These are phyloP conservation scores for Polyporus tsugae DNA, from an alignment of 1,284 basidiomycete species.

Conservation along the genomic window DNA sequence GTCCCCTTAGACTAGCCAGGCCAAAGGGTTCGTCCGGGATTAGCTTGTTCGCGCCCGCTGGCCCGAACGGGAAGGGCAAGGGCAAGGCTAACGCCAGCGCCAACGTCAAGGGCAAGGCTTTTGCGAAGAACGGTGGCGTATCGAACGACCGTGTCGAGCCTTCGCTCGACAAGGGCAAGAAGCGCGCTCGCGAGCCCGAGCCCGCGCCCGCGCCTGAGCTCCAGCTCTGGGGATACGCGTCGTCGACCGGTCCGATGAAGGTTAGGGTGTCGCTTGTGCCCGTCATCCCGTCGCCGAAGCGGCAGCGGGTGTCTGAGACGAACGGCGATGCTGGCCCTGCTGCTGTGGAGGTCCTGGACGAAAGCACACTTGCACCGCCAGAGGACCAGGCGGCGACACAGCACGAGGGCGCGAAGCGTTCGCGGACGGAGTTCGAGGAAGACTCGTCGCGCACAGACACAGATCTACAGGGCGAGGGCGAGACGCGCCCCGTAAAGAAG, in stretches of 20 bases:
- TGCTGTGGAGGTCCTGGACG: neutral
- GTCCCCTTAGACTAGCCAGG: neutral
- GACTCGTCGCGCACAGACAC: neutral
- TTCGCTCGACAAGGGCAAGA: constrained; percentile 25
- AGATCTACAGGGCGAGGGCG: neutral
- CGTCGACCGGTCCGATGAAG: constrained; percentile 13
- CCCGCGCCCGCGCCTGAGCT: neutral
- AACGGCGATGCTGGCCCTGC: neutral
- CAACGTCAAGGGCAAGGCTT: neutral
- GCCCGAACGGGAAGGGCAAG: constrained; percentile 7
- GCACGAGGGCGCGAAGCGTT: neutral
- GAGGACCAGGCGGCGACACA: neutral
- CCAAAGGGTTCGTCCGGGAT: neutral
- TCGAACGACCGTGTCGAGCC: neutral
- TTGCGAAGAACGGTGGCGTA: no score
- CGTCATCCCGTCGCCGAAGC: neutral
- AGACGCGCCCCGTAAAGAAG: constrained; percentile 9
- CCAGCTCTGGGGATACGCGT: constrained; percentile 7
- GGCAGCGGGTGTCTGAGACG: neutral
- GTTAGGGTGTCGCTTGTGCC: constrained; percentile 6
- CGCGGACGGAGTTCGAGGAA: constrained; percentile 7
- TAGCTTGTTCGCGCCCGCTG: neutral
- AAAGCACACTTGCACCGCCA: neutral
- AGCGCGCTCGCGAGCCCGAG: constrained; percentile 24
- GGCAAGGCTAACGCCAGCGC: neutral